Evolutionary conservation across 179 eudicot genomes (phyloP).

Genomic region (Drosera spatulata): DNA sequence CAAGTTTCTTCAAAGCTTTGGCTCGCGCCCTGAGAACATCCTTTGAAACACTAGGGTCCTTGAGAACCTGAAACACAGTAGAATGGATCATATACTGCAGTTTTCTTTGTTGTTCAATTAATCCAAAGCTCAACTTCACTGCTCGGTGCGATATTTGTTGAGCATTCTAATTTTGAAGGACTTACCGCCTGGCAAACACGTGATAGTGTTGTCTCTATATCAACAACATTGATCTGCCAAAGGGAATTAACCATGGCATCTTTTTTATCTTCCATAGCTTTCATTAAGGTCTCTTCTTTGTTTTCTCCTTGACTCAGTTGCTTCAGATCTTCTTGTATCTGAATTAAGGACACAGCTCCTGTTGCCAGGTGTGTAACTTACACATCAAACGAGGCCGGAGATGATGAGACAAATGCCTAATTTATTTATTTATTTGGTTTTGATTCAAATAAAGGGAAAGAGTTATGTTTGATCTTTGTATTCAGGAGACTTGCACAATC

Average conservation of each 20-base stretch:
- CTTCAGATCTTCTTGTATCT: conserved; percentile 68
- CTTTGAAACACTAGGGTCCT: conserved; percentile 57
- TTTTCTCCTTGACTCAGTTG: conserved; percentile 55
- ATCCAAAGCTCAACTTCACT: too few relatives aligned
- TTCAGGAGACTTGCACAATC: background rate
- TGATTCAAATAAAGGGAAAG: too few relatives aligned
- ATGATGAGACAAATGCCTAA: background rate
- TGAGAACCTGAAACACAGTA: conserved; percentile 51
- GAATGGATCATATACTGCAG: too few relatives aligned
- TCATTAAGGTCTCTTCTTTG: conserved; percentile 50
- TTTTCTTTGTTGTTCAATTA: too few relatives aligned
- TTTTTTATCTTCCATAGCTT: conserved; percentile 76
- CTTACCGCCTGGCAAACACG: conserved; percentile 89
- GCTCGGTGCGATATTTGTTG: too few relatives aligned
- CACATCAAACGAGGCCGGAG: background rate
- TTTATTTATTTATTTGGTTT: too few relatives aligned
- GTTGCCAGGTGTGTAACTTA: conserved; percentile 1
- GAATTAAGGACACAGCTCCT: conserved; percentile 80
- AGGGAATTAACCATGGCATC: conserved; percentile 82
- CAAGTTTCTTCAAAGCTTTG: conserved; percentile 82
- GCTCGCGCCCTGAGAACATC: conserved; percentile 67
- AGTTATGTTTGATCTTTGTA: too few relatives aligned
- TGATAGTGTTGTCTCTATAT: conserved; percentile 76
- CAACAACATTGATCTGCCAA: conserved; percentile 92
- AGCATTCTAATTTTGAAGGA: background rate